Evolutionary conservation across 2,329 filamentous ascomycete species (phyloP).

Genomic region (Fusarium verticillioides): DNA sequence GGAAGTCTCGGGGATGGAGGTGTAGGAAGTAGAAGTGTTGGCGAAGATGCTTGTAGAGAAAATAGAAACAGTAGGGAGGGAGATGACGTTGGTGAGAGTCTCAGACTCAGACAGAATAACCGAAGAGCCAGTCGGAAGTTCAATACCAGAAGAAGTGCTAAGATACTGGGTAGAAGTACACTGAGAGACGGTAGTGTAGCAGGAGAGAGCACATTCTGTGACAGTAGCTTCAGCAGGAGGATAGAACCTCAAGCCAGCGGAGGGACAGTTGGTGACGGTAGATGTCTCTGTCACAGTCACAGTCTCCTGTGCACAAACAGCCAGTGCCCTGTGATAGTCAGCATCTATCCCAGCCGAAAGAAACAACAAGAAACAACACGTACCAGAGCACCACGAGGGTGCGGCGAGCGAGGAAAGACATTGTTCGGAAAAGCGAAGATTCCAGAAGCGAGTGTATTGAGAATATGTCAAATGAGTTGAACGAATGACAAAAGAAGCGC

Average conservation of each 20-base stretch:
- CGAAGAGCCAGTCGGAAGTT: constrained; percentile 18
- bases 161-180: constrained; percentile 35
- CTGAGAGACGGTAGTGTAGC: constrained; percentile 38
- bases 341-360: not conserved
- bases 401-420: constrained; percentile 39
- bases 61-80: constrained; percentile 16
- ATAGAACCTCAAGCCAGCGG: not conserved
- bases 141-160: constrained; percentile 14
- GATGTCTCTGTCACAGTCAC: constrained; percentile 11
- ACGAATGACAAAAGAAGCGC: constrained; percentile 39
- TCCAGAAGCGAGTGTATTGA: constrained; percentile 21
- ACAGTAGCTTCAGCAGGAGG: not conserved
- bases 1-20: not conserved
- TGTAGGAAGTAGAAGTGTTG: constrained; percentile 13
- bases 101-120: constrained; percentile 1
- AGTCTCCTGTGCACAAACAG: constrained; percentile 43
- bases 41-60: constrained; percentile 3
- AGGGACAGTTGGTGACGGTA: not conserved
- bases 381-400: constrained; percentile 47
- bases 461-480: not conserved
- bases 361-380: constrained; percentile 3
- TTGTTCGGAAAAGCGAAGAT: constrained; percentile 27
- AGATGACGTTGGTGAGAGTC: constrained; percentile 5
- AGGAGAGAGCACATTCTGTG: constrained; percentile 46
- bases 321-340: constrained; percentile 35